These are phyloP conservation scores for Rhodomyrtus psidioides DNA, from an alignment of 441 rosid genomes.

Conservation along the genomic window DNA sequence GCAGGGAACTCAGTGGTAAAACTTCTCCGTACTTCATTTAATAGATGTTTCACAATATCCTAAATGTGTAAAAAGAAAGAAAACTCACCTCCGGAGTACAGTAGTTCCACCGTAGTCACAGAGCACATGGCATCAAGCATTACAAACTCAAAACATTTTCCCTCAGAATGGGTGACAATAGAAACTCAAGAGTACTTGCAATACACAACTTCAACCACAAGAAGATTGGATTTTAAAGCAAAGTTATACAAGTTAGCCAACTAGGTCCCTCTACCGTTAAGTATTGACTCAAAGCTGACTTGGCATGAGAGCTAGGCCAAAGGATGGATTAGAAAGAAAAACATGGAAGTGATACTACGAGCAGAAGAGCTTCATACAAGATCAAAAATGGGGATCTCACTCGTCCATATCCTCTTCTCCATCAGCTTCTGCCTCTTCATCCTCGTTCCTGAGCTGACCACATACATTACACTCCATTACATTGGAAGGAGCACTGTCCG, in stretches of 20 bases:
- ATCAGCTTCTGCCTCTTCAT: constrained; percentile 18
- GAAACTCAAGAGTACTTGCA: neutral
- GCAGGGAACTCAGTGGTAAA: neutral
- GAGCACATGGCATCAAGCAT: neutral
- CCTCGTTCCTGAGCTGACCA: constrained; percentile 42
- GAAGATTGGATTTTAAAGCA: neutral
- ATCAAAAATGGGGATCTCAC: neutral
- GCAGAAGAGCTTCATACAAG: neutral
- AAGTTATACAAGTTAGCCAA: neutral
- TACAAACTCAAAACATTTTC: neutral
- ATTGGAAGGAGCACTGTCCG: constrained; percentile 21
- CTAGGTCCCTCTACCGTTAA: neutral
- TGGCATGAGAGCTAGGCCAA: neutral
- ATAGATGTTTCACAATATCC: neutral
- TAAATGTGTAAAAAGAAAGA: neutral
- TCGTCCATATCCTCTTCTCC: constrained; percentile 13
- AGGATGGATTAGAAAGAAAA: neutral
- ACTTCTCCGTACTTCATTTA: neutral
- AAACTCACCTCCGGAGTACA: neutral
- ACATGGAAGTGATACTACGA: neutral
- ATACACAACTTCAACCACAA: neutral
- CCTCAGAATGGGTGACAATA: neutral
- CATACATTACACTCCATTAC: constrained; percentile 83
- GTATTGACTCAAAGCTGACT: neutral
- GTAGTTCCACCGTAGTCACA: neutral